Evolutionary conservation across 805 yeast species (phyloP), one percentile per base, ranked within the genome.

Genomic region (Hanseniaspora thailandica): DNA sequence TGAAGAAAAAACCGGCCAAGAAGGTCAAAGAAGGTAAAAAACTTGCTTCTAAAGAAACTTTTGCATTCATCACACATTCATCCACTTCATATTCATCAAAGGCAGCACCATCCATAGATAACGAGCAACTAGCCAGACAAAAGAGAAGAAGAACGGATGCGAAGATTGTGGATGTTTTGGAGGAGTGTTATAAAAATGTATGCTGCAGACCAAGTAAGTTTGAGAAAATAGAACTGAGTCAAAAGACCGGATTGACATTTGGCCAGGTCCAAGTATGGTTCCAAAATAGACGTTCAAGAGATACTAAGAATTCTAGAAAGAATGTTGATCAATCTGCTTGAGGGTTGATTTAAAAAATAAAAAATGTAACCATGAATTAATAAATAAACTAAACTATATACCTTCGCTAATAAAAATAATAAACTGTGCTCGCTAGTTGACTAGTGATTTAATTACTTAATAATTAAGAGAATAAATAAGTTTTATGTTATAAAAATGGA

Each of bases 211-310:
- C 98, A 45, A 82, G 84, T 63, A 83, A 82, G 65, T 69, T 75
- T 44, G 75, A 83, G 63, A 78, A 97, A 60, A 73, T 78, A 43
- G 84, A 82, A 58, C 85, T 93, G 58, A 96, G 97, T 4, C 67
- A 71, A 30, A 77, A 73, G 58, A 94, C 93, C 39, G 81, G 81
- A 59, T 93, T 93, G 97, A 80, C 90, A n/a, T 97, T 89, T 67
- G 87, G 89, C 66, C 96, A 97, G 1, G 95, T 93, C 34, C 98
- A 93, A 70, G 87, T 90, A 57, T 93, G 98, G 98, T 93, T 93
- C 70, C 98, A 93, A 70, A 93, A 93, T 69, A 85, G 81, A 67
- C 78, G 98, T 67, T 50, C 54, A 10, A 38, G 54, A 50, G 54
- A 50, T 8, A 8, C 43, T 3, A 41, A 35, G 30, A 31, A 19